phyloP scores from a whole-genome alignment of 2,329 filamentous ascomycete species.

The Tolypocladium album region DNA sequence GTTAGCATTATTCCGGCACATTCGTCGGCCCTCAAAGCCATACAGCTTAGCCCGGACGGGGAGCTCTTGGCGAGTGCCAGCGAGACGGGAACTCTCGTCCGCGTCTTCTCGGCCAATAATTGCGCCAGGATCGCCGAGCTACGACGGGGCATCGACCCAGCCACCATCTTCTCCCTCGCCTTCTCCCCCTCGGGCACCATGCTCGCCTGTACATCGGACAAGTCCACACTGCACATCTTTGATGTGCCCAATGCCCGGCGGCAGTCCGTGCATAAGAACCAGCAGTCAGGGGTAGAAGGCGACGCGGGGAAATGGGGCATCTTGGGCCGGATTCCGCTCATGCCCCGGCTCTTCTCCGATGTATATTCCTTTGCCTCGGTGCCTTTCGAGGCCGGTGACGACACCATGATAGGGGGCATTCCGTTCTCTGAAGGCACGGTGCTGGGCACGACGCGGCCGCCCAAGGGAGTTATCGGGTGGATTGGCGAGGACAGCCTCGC shows the following conservation, averaged over 20 bases:
- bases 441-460: constrained; percentile 45
- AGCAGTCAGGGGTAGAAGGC: constrained; percentile 24
- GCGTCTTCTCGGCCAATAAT: constrained; percentile 71
- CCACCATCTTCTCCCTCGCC: constrained; percentile 75
- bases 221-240: constrained; percentile 90
- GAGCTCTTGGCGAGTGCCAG: constrained; percentile 81
- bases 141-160: constrained; percentile 78
- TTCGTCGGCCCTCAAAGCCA: constrained; percentile 63
- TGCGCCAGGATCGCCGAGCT: constrained; percentile 76
- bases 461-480: constrained; percentile 84
- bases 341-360: constrained; percentile 83
- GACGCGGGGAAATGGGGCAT: constrained; percentile 73
- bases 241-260: constrained; percentile 57
- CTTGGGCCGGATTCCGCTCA: constrained; percentile 69
- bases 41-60: constrained; percentile 71
- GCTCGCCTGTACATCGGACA: constrained; percentile 90
- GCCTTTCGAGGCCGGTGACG: constrained; percentile 76
- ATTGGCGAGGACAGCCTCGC: constrained; percentile 61
- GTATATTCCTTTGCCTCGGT: constrained; percentile 75
- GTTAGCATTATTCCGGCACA: constrained; percentile 94
- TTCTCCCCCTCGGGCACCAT: constrained; percentile 75
- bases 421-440: constrained; percentile 32
- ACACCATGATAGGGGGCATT: constrained; percentile 39
- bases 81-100: constrained; percentile 80
- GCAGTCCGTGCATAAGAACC: constrained; percentile 19